A percentile compares a stretch with the other conserved stretches of the same genome.
Evolutionary conservation across 768 basidiomycete species (phyloP).

Genomic region (Rhizopogon rudus): DNA sequence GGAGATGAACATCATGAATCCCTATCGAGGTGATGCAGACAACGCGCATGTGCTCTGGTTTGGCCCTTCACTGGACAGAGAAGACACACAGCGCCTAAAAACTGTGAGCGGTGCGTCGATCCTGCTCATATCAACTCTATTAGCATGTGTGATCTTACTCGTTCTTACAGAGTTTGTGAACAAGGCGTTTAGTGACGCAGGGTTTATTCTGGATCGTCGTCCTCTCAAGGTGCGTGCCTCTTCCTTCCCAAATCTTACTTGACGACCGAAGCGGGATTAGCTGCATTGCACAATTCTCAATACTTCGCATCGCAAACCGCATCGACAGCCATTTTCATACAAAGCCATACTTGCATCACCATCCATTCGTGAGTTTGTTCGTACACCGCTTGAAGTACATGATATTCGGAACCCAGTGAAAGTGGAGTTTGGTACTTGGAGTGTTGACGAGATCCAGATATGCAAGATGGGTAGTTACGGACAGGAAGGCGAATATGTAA

Average conservation of each 20-base stretch:
- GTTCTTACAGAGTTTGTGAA: conserved; percentile 35
- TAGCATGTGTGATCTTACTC: not conserved
- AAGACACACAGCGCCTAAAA: conserved; percentile 25
- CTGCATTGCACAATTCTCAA: conserved; percentile 51
- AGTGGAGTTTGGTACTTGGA: conserved; percentile 50
- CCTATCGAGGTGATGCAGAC: conserved; percentile 29
- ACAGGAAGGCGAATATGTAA: conserved; percentile 57
- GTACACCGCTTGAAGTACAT: not conserved
- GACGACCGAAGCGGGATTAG: conserved; percentile 15
- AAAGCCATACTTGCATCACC: conserved; percentile 27
- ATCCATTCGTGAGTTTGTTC: conserved; percentile 7
- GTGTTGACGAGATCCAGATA: conserved; percentile 53
- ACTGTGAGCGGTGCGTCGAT: conserved; percentile 31
- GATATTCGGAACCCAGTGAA: conserved; percentile 18
- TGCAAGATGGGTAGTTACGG: conserved; percentile 71
- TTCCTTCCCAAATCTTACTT: not conserved
- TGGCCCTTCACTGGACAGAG: conserved; percentile 37
- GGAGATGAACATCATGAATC: conserved; percentile 45
- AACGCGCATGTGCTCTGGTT: conserved; percentile 54
- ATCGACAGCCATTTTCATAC: conserved; percentile 40
- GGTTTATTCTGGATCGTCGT: conserved; percentile 41
- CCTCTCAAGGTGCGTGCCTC: conserved; percentile 42
- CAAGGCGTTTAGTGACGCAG: conserved; percentile 32
- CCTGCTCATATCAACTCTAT: not conserved
- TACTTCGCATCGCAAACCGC: conserved; percentile 38